A percentile compares a stretch with the other conserved stretches of the same genome.
These are phyloP conservation scores for Anisodus acutangulus DNA, from an alignment of 257 asterid species.

Conservation along the genomic window DNA sequence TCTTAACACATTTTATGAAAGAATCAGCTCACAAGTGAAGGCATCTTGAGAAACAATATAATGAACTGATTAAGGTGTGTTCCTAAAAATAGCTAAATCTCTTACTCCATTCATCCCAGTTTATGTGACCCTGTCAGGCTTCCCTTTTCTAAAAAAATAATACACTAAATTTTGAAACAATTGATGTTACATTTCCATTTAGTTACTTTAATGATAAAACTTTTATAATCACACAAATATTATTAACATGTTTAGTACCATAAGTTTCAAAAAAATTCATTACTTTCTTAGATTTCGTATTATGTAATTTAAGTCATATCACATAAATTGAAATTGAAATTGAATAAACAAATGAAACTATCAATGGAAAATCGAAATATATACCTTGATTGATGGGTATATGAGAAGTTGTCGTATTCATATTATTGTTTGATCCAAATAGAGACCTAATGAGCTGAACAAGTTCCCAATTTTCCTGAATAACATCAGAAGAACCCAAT, in stretches of 20 bases:
- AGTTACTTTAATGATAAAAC: too few relatives aligned
- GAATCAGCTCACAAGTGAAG: too few relatives aligned
- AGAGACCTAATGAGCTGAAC: slow-evolving; percentile 31
- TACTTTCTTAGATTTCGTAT: background rate
- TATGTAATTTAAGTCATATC: background rate
- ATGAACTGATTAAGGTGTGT: too few relatives aligned
- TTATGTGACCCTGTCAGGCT: too few relatives aligned
- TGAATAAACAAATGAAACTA: accelerated
- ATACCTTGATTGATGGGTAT: slow-evolving; percentile 19
- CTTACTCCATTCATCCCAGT: too few relatives aligned
- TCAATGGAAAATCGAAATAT: background rate
- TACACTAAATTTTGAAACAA: too few relatives aligned
- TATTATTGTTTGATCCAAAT: background rate
- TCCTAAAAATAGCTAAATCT: too few relatives aligned
- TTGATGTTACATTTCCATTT: too few relatives aligned
- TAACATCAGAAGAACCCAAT: slow-evolving; percentile 45
- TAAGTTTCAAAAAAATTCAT: background rate
- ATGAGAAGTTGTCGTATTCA: background rate
- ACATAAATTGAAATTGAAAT: background rate
- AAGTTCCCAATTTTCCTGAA: slow-evolving; percentile 39
- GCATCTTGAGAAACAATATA: too few relatives aligned
- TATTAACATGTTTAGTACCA: background rate
- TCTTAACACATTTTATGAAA: too few relatives aligned
- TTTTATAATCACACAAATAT: too few relatives aligned
- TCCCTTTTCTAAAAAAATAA: too few relatives aligned